Evolutionary conservation across 176 grass and related monocot genomes (phyloP).

Genomic region (Alloteropsis semialata): DNA sequence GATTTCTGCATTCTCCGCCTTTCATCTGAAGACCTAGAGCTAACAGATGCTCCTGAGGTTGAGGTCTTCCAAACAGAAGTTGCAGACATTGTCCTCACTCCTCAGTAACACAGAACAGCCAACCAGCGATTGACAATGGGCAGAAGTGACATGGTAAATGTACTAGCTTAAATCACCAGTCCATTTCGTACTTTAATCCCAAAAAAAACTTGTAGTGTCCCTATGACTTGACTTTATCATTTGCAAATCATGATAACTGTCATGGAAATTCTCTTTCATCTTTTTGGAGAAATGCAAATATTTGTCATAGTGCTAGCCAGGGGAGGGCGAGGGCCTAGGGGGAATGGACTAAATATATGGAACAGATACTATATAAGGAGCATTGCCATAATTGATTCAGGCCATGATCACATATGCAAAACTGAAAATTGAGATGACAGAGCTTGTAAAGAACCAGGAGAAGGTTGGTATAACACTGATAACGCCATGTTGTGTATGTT

Average conservation of each 20-base stretch:
- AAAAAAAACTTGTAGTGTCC: background rate
- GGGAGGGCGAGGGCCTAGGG: background rate
- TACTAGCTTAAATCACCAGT: background rate
- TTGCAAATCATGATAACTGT: background rate
- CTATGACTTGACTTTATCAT: background rate
- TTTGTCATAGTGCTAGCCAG: background rate
- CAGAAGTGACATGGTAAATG: background rate
- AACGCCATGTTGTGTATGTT: background rate
- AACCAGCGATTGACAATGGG: background rate
- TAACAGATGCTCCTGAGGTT: conserved; percentile 37
- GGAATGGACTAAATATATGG: background rate
- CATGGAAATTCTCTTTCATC: background rate
- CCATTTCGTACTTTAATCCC: background rate
- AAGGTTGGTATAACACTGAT: background rate
- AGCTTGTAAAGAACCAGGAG: background rate
- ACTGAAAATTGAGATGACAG: background rate
- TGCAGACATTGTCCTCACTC: background rate
- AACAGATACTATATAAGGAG: background rate
- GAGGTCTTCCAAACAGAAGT: conserved; percentile 34
- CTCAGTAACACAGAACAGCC: background rate
- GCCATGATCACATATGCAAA: no score
- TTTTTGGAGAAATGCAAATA: background rate
- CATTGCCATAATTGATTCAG: background rate
- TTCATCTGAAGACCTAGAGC: background rate
- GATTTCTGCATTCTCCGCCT: conserved; percentile 12